Evolutionary conservation across 2,329 filamentous ascomycete genomes (phyloP).

Genomic region (Incumbomyces lentus): DNA sequence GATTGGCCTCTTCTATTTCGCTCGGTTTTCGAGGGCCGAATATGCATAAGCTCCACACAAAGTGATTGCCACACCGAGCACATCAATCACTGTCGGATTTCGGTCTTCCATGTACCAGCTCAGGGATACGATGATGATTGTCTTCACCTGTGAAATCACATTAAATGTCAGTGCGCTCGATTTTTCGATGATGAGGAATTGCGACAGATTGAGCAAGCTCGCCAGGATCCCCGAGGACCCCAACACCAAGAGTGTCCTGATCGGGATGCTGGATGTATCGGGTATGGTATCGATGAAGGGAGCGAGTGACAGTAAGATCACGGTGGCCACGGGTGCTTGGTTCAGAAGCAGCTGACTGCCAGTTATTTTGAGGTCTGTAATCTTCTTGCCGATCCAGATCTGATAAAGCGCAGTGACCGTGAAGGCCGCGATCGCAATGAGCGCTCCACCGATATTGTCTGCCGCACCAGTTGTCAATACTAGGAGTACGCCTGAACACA

Average conservation of each 20-base stretch:
- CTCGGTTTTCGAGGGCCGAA: not conserved
- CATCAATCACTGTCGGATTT: conserved; percentile 3
- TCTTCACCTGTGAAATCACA: conserved; percentile 10
- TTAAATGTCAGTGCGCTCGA: conserved; percentile 9
- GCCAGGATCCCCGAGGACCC: conserved; percentile 8
- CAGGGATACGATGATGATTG: conserved; percentile 6
- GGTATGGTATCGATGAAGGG: too few relatives aligned
- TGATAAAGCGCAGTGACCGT: conserved; percentile 10
- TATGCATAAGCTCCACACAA: conserved; percentile 9
- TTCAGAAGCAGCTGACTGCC: conserved; percentile 9
- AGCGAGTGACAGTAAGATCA: not conserved
- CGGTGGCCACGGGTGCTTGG: conserved; percentile 8
- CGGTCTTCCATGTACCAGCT: conserved; percentile 6
- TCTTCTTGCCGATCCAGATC: conserved; percentile 12
- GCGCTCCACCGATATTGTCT: conserved; percentile 2
- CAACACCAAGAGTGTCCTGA: not conserved
- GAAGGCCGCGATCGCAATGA: conserved; percentile 9
- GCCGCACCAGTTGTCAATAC: not conserved
- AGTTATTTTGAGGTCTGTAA: conserved; percentile 8
- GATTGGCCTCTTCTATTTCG: not conserved
- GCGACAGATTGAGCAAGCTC: conserved; percentile 6
- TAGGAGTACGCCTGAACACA: too few relatives aligned
- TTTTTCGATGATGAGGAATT: conserved; percentile 11
- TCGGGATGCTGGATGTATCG: too few relatives aligned
- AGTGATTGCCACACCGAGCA: conserved; percentile 7